These are phyloP conservation scores for Coemansia umbellata DNA, from an alignment of 192 early-diverging fungal genomes.

Conservation along the genomic window DNA sequence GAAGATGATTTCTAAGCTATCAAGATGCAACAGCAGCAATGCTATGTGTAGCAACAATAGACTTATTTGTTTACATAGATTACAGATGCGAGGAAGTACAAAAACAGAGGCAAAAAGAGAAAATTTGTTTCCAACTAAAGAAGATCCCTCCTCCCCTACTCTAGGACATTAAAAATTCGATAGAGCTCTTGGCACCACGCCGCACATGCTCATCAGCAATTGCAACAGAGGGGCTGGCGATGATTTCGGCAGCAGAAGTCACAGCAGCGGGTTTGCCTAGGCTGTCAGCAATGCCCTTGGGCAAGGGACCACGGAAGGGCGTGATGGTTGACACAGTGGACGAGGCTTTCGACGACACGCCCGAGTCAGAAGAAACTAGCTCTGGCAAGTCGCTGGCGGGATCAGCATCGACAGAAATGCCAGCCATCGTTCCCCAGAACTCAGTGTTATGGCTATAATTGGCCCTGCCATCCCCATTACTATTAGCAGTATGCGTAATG, in stretches of 20 bases:
- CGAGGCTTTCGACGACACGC: conserved; percentile 11
- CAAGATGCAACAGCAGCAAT: no score
- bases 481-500: no score
- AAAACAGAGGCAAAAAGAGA: background rate
- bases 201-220: background rate
- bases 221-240: background rate
- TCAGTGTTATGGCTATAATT: no score
- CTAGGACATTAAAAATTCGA: conserved; percentile 31
- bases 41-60: no score
- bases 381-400: conserved; percentile 6
- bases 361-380: conserved; percentile 4
- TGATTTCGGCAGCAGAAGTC: no score
- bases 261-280: no score
- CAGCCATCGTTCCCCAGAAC: no score
- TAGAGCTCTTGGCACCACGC: conserved; percentile 32
- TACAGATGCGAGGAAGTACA: background rate
- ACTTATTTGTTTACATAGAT: no score
- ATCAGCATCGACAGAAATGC: background rate
- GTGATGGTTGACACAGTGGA: conserved; percentile 8
- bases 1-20: no score
- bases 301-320: conserved; percentile 4
- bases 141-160: no score
- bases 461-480: no score
- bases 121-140: background rate
- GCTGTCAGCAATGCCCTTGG: background rate